Base-by-base conservation (phyloP, 345 rosid genomes). In the Gynandropsis gynandra region DNA sequence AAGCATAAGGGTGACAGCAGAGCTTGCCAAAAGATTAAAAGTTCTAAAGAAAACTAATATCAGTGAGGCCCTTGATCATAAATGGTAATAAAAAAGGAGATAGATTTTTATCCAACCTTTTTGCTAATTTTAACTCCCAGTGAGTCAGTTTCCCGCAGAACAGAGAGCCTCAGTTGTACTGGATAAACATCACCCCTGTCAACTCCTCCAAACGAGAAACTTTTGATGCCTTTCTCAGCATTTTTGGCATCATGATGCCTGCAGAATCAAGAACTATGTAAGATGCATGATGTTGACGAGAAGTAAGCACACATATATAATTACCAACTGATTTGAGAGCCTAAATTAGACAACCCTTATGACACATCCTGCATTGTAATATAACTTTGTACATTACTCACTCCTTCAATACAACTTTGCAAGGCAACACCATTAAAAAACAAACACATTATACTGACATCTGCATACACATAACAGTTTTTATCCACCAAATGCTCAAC, bases 141-240 rank as follows among this genome's bases (percentile, higher is more conserved):
- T 0, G 78, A 70, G 64, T 70, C 83, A 8, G 72, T 66, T 70
- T 92, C 97, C 52, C 65, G 72, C 61, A 69, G 59, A 59, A 83
- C 59, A 66, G 90, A 75, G 58, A 92, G 82, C 72, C 95, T 87
- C 45, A 92, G 82, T 54, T 82, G 84, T 47, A 92, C 75, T 19
- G 97, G 95, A 74, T 88, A 92, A 48, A 88, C 99, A 76, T 88
- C 97, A 10, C 82, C 80, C 77, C 83, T 78, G 69, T 88, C 95
- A 75, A 82, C 93, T 72, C 83, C 94, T 29, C 90, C 83, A 62
- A 85, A 80, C 6, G 78, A 74, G 68, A 82, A 80, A 66, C 73
- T 72, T 74, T 72, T 84, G n/a, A 80, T 70, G 45, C 70, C 65
- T 85, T 72, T 87, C 50, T 74, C 59, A 24, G 77, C 73, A 74